phyloP scores from a whole-genome alignment of 2,329 filamentous ascomycete species.

The Apiospora arundinis region DNA sequence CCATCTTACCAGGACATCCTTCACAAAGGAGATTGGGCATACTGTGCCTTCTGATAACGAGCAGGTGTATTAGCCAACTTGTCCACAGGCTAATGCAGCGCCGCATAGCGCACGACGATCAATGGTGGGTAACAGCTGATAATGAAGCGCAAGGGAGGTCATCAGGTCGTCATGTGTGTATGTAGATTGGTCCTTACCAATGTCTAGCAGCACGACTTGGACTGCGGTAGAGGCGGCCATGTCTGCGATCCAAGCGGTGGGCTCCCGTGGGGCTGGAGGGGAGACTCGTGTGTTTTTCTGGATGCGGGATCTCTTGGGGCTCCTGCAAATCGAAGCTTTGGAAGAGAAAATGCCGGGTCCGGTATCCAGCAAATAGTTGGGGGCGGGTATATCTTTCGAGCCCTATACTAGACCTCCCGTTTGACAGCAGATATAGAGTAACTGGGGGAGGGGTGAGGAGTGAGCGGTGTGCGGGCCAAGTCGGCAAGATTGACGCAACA shows the following conservation, averaged over 20 bases:
- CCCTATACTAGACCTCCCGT: conserved; percentile 19
- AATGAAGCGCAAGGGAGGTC: conserved; percentile 11
- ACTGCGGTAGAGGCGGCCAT: conserved; percentile 45
- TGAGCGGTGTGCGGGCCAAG: conserved; percentile 4
- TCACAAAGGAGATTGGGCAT: conserved; percentile 84
- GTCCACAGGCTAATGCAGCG: conserved; percentile 41
- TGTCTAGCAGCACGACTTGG: conserved; percentile 62
- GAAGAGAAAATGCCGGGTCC: conserved; percentile 7
- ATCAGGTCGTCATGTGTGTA: conserved; percentile 14
- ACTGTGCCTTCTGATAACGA: conserved; percentile 74
- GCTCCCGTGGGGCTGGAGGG: not conserved
- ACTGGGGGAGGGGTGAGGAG: not conserved
- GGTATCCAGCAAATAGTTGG: conserved; percentile 14
- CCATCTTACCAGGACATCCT: conserved; percentile 76
- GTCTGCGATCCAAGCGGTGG: conserved; percentile 19
- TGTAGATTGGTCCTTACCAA: conserved; percentile 53
- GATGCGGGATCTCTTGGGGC: conserved; percentile 7
- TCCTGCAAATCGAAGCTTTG: conserved; percentile 8
- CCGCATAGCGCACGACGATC: conserved; percentile 23
- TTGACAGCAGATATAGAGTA: conserved; percentile 4
- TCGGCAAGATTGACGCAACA: not conserved
- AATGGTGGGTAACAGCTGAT: conserved; percentile 21
- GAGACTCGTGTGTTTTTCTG: conserved; percentile 3
- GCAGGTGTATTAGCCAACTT: conserved; percentile 47
- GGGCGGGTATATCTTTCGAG: conserved; percentile 7